Evolutionary conservation across 1,284 basidiomycete genomes (phyloP).

Genomic region (Sanguinoderma infundibulare): DNA sequence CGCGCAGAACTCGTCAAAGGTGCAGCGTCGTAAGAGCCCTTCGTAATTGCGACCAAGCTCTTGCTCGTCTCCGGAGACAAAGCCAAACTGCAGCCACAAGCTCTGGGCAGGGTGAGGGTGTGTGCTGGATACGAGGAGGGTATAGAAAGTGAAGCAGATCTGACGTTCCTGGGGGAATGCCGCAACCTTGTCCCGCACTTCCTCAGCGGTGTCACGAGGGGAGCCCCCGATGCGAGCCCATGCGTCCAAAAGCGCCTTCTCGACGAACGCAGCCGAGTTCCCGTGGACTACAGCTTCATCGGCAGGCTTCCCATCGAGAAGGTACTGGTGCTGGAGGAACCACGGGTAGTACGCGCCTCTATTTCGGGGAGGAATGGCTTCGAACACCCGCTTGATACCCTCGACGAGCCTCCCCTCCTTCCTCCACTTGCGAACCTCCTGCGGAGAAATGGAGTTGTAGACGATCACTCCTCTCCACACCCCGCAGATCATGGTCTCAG

Average conservation of each 20-base stretch:
- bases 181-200: background rate
- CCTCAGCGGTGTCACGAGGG: background rate
- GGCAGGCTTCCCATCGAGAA: background rate
- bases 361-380: slow-evolving; percentile 6
- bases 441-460: no score
- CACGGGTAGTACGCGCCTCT: slow-evolving; percentile 16
- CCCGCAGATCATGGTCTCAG: slow-evolving; percentile 36
- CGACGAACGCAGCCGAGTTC: background rate
- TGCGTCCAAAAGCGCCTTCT: no score
- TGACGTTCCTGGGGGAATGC: background rate
- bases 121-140: background rate
- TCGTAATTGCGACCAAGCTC: background rate
- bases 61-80: background rate
- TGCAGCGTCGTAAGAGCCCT: background rate
- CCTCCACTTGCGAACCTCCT: slow-evolving; percentile 40
- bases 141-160: background rate
- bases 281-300: background rate
- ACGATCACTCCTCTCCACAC: slow-evolving; percentile 36
- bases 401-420: slow-evolving; percentile 35
- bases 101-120: background rate
- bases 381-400: slow-evolving; percentile 38
- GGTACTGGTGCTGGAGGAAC: slow-evolving; percentile 11
- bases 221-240: no score
- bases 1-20: background rate
- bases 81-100: background rate